Percentiles rank a stretch among this genome's conserved stretches.
Evolutionary conservation across 169 alveolate species (phyloP).

Genomic region (Plasmodium blacklocki): DNA sequence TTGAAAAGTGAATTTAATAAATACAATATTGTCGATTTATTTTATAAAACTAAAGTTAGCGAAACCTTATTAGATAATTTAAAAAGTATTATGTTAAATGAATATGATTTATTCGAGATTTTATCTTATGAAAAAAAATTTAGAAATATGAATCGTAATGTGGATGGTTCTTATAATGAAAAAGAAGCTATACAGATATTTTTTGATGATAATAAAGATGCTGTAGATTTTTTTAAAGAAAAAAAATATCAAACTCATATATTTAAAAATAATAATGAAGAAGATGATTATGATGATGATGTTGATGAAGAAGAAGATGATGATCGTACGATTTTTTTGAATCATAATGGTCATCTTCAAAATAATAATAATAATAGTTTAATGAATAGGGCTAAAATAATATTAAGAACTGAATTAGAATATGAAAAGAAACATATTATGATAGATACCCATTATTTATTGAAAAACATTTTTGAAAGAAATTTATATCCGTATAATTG

Average conservation of each 20-base stretch:
- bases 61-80: slow-evolving; percentile 10
- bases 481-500: slow-evolving; percentile 65
- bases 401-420: slow-evolving; percentile 48
- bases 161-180: slow-evolving; percentile 26
- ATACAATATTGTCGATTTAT: slow-evolving; percentile 19
- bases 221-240: slow-evolving; percentile 60
- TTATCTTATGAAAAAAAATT: slow-evolving; percentile 35
- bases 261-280: slow-evolving; percentile 31
- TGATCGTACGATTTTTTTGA: too few relatives aligned
- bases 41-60: slow-evolving; percentile 29
- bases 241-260: slow-evolving; percentile 12
- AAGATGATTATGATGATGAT: slow-evolving; percentile 9
- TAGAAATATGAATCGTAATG: slow-evolving; percentile 8
- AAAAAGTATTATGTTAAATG: slow-evolving; percentile 31
- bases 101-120: slow-evolving; percentile 41
- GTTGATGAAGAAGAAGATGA: slow-evolving; percentile 22
- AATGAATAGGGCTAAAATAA: slow-evolving; percentile 71
- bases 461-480: slow-evolving; percentile 53
- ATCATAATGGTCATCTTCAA: too few relatives aligned
- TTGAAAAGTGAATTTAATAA: slow-evolving; percentile 49
- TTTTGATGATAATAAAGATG: slow-evolving; percentile 68
- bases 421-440: slow-evolving; percentile 16
- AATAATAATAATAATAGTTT: neutral
- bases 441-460: slow-evolving; percentile 47
- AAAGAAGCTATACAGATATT: slow-evolving; percentile 66